Evolutionary conservation across 202 grass and related monocot species (phyloP).

Genomic region (Hordeum pubiflorum): DNA sequence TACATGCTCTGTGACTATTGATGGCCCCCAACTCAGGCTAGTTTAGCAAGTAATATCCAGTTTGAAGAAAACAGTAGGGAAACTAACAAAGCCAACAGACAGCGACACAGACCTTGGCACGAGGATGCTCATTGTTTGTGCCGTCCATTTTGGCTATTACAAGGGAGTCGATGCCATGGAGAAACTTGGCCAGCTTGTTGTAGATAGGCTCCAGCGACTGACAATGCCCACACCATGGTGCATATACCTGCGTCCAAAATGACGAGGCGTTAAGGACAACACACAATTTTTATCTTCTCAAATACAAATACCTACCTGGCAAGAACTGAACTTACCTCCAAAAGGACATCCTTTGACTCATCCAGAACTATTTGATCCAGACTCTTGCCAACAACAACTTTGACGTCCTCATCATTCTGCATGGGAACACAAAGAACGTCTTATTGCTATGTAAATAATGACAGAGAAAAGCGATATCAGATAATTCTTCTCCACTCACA

Average conservation of each 20-base stretch:
- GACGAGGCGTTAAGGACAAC: not conserved
- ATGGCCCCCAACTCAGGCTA: not conserved
- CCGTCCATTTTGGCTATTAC: constrained; percentile 98
- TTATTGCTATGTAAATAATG: not conserved
- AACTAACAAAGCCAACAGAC: not conserved
- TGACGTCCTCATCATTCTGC: constrained; percentile 91
- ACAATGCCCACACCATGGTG: constrained; percentile 97
- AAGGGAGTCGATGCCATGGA: constrained; percentile 65
- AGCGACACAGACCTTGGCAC: constrained; percentile 54
- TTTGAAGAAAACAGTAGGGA: not conserved
- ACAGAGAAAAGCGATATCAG: not conserved
- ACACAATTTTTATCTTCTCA: not conserved
- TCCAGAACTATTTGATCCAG: constrained; percentile 89
- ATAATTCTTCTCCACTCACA: constrained; percentile 44
- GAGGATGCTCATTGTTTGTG: constrained; percentile 74
- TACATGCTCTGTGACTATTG: not conserved
- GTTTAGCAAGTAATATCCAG: constrained; percentile 3
- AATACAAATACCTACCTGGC: constrained; percentile 7
- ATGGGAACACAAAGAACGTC: constrained; percentile 16
- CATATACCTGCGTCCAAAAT: constrained; percentile 58
- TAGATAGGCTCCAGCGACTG: constrained; percentile 81
- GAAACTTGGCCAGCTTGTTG: constrained; percentile 72
- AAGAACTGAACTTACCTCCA: constrained; percentile 54
- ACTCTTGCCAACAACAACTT: constrained; percentile 89
- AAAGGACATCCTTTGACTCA: constrained; percentile 95